These are phyloP conservation scores for Gynandropsis gynandra DNA, from an alignment of 345 rosid genomes.

Conservation along the genomic window DNA sequence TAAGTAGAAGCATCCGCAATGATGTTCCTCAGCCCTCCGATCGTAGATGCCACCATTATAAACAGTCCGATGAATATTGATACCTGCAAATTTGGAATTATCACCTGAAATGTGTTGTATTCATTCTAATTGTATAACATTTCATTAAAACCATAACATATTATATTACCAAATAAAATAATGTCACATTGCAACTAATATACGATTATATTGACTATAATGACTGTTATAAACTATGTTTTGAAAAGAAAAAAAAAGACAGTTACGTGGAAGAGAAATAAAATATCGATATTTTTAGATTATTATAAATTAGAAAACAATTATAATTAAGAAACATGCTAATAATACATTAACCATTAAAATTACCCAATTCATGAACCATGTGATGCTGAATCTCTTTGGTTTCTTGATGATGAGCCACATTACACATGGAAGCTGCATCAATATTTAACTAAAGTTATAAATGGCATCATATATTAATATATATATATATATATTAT, in stretches of 20 bases:
- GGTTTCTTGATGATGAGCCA: slow-evolving; percentile 94
- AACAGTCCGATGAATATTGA: slow-evolving; percentile 56
- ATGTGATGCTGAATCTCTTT: slow-evolving; percentile 50
- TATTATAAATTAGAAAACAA: no score
- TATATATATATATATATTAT: slow-evolving; percentile 1
- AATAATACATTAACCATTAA: background rate
- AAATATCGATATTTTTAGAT: no score
- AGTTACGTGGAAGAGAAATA: no score
- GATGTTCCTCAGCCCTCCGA: slow-evolving; percentile 88
- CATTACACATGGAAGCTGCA: slow-evolving; percentile 88
- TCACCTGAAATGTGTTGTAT: no score
- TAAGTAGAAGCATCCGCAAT: slow-evolving; percentile 69
- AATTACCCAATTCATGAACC: slow-evolving; percentile 91
- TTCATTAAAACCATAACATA: no score
- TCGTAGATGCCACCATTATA: slow-evolving; percentile 85
- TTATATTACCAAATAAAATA: no score
- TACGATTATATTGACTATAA: no score
- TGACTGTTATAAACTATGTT: no score
- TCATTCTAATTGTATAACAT: no score
- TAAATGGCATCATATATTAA: background rate
- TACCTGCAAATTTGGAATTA: slow-evolving; percentile 39
- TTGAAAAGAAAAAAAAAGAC: background rate
- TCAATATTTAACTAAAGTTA: no score
- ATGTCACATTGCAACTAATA: no score
- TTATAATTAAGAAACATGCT: no score